A percentile compares a stretch with the other conserved stretches of the same genome.
phyloP scores from a whole-genome alignment of 1,139 yeast species.

The Suhomyces kunorum region DNA sequence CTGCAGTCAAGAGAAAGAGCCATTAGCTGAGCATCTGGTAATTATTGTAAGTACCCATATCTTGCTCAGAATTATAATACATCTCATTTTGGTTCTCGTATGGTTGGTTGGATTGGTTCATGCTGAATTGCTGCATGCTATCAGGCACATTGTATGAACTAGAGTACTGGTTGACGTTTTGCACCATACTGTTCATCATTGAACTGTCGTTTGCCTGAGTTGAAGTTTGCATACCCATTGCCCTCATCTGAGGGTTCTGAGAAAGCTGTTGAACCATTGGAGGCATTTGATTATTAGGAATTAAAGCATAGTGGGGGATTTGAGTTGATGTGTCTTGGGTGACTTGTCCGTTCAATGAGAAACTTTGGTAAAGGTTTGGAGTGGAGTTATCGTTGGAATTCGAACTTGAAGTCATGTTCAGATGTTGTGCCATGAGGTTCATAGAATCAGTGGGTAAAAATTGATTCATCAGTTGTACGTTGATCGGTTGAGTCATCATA shows the following conservation, averaged over 20 bases:
- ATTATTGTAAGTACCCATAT: conserved; percentile 12
- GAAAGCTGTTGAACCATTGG: conserved; percentile 2
- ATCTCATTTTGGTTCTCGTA: conserved; percentile 3
- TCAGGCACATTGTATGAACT: neutral
- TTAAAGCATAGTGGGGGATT: conserved; percentile 2
- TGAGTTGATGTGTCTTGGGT: neutral
- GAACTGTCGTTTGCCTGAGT: neutral
- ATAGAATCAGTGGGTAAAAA: neutral
- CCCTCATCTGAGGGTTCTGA: neutral
- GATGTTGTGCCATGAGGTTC: neutral
- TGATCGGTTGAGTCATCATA: neutral
- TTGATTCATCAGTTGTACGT: conserved; percentile 1
- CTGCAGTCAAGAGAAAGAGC: neutral
- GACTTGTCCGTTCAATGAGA: conserved; percentile 1
- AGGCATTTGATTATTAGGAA: conserved; percentile 4
- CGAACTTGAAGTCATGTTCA: neutral
- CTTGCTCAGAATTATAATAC: conserved; percentile 13
- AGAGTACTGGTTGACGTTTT: neutral
- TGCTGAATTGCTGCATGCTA: neutral
- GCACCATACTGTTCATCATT: conserved; percentile 1
- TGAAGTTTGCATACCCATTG: neutral
- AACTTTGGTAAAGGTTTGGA: conserved; percentile 1
- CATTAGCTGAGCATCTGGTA: conserved; percentile 14
- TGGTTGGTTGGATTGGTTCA: neutral
- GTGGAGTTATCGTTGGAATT: neutral